phyloP scores from a whole-genome alignment of 257 asterid genomes.

The Jasminum sambac region DNA sequence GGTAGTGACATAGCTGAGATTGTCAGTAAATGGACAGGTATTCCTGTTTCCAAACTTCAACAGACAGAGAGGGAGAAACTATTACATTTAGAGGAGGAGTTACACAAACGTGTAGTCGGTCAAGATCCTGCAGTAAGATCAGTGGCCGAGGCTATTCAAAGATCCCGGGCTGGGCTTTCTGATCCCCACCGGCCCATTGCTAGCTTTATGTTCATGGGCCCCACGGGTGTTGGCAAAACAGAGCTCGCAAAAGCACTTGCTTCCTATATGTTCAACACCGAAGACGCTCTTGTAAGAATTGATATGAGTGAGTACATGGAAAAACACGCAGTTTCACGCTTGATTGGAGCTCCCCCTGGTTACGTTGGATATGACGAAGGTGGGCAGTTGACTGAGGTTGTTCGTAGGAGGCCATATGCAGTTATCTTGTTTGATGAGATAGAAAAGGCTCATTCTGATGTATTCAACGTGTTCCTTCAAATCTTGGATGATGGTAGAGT shows the following conservation, averaged over 20 bases:
- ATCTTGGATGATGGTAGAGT: constrained; percentile 94
- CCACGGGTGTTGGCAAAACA: constrained; percentile 95
- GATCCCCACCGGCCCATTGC: constrained; percentile 98
- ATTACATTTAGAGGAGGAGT: constrained; percentile 74
- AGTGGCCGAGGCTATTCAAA: constrained; percentile 93
- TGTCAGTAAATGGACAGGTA: constrained; percentile 98
- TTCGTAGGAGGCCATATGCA: constrained; percentile 88
- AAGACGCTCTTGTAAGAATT: constrained; percentile 88
- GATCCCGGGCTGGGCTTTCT: constrained; percentile 94
- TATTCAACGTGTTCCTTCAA: constrained; percentile 89
- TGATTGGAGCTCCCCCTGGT: constrained; percentile 97
- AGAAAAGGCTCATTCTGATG: constrained; percentile 91
- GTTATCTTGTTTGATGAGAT: constrained; percentile 90
- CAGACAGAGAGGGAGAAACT: constrained; percentile 90
- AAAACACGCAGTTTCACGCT: constrained; percentile 88
- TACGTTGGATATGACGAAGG: constrained; percentile 97
- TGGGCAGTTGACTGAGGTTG: constrained; percentile 81
- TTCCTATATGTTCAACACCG: constrained; percentile 83
- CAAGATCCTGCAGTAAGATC: constrained; percentile 90
- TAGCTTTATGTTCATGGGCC: constrained; percentile 99
- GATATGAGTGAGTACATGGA: constrained; percentile 99
- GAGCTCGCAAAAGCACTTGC: constrained; percentile 97
- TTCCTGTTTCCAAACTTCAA: constrained; percentile 82
- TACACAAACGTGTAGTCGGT: constrained; percentile 80
- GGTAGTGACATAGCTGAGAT: constrained; percentile 87